phyloP scores from a whole-genome alignment of 2,329 filamentous ascomycete species.

The Orbilia quercus region DNA sequence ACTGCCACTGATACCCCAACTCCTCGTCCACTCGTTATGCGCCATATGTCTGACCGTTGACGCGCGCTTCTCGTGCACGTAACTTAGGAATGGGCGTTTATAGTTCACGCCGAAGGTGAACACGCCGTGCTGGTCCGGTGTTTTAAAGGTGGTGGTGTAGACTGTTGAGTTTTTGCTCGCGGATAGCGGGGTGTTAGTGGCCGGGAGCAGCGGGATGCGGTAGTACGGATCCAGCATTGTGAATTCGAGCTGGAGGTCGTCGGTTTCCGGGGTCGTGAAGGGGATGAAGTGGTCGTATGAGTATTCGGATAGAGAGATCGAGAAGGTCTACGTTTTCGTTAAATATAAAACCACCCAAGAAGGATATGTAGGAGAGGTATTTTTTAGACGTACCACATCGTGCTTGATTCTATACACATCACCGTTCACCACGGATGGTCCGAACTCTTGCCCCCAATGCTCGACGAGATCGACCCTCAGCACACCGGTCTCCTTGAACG shows the following conservation, averaged over 20 bases:
- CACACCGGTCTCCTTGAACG: constrained; percentile 93
- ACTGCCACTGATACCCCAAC: constrained; percentile 86
- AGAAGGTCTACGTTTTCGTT: constrained; percentile 71
- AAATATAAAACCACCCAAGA: not conserved
- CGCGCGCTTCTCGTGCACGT: constrained; percentile 91
- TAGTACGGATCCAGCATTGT: constrained; percentile 99
- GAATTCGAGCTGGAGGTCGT: constrained; percentile 92
- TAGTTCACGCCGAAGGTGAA: constrained; percentile 99
- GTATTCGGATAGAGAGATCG: constrained; percentile 90
- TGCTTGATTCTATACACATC: constrained; percentile 95
- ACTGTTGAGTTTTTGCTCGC: constrained; percentile 71
- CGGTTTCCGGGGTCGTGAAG: constrained; percentile 75
- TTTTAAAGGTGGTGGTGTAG: constrained; percentile 79
- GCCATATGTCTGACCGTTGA: constrained; percentile 96
- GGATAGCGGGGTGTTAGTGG: constrained; percentile 66
- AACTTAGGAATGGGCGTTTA: constrained; percentile 90
- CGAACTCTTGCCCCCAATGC: constrained; percentile 71
- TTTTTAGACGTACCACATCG: constrained; percentile 79
- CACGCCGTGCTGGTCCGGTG: constrained; percentile 97
- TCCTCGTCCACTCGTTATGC: constrained; percentile 94
- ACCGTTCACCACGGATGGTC: constrained; percentile 73
- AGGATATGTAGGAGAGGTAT: constrained; percentile 1
- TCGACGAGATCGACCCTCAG: constrained; percentile 83
- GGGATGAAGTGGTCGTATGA: constrained; percentile 77
- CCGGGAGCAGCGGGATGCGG: constrained; percentile 75